Base-by-base conservation (phyloP, 2,329 filamentous ascomycete genomes). In the Aspergillus sp. region DNA sequence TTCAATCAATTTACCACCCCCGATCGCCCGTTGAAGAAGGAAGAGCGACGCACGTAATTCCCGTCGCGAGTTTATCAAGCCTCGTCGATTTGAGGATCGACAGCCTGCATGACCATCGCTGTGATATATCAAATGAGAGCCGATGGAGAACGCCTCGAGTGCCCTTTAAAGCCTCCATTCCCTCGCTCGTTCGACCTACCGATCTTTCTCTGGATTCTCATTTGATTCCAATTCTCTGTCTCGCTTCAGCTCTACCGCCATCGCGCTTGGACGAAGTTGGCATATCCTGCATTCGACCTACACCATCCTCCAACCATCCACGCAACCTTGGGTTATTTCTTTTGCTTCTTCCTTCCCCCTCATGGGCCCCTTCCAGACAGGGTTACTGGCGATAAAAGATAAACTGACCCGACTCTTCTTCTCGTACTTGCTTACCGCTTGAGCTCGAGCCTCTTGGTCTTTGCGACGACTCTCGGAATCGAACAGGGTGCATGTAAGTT, bases 81-180 rank as follows among this genome's bases (percentile, higher is more conserved):
- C 73, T 73, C 67, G 67, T 73, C 65, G 69, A 72, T 71, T 72
- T 61, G 68, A 71, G 69, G 76, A 78, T 78, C 75, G 74, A 76
- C 75, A 68, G 66, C 71, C 73, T 78, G 76, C 76, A 78, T 78
- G 76, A 78, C 76, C 73, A 70, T 68, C 71, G 69, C 69, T 71
- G 69, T 71, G 70, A 71, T 70, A 74, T 76, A 75, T 77, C 76
- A 77, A 78, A 78, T 78, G 73, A 75, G 74, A 78, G 69, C 63
- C 71, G 69, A 70, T 73, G 71, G 62, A 75, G 65, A 66, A 65
- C 66, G 69, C 68, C 69, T 68, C 65, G 63, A 53, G 62, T 63
- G 62, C 66, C 69, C 69, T 70, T 73, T 75, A 75, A 75, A 75
- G 70, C 63, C 65, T 68, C 60, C 63, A 59, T 66, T 54, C 67